phyloP scores from a whole-genome alignment of 345 rosid genomes.

The Euphorbia peplus region DNA sequence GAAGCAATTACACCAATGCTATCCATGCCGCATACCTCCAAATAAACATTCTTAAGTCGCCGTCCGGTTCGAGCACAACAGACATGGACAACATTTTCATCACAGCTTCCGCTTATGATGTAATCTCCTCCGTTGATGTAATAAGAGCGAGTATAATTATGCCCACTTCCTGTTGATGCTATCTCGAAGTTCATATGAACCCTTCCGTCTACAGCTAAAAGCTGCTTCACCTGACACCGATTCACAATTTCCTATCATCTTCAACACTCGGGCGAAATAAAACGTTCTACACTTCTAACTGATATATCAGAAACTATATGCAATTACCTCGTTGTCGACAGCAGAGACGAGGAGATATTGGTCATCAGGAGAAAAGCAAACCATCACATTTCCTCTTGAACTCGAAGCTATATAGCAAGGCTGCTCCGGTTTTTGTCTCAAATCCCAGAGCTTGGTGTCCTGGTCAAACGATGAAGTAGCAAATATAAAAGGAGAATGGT shows the following conservation, averaged over 20 bases:
- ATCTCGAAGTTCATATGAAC: constrained; percentile 42
- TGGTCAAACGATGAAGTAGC: constrained; percentile 93
- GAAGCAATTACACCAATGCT: neutral
- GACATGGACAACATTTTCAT: constrained; percentile 44
- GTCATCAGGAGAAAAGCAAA: constrained; percentile 98
- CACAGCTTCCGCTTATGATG: constrained; percentile 52
- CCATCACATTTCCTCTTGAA: constrained; percentile 94
- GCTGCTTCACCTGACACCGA: constrained; percentile 36
- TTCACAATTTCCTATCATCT: neutral
- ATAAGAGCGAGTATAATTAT: constrained; percentile 52
- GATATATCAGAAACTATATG: no score
- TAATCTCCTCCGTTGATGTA: constrained; percentile 59
- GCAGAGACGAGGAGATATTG: constrained; percentile 90
- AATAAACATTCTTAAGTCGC: constrained; percentile 43
- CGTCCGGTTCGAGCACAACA: constrained; percentile 59
- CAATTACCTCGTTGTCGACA: constrained; percentile 94
- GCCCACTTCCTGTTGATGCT: constrained; percentile 45
- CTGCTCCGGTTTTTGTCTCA: constrained; percentile 67
- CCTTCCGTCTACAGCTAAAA: constrained; percentile 50
- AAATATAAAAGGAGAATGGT: constrained; percentile 78
- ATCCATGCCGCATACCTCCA: constrained; percentile 51
- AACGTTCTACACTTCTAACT: neutral
- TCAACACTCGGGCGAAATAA: constrained; percentile 1
- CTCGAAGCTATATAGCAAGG: constrained; percentile 84
- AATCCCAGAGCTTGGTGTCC: constrained; percentile 89